Percentiles rank a stretch among this genome's conserved stretches.
Evolutionary conservation across 208 protist species (phyloP).

Genomic region (Acanthamoeba lenticulata): DNA sequence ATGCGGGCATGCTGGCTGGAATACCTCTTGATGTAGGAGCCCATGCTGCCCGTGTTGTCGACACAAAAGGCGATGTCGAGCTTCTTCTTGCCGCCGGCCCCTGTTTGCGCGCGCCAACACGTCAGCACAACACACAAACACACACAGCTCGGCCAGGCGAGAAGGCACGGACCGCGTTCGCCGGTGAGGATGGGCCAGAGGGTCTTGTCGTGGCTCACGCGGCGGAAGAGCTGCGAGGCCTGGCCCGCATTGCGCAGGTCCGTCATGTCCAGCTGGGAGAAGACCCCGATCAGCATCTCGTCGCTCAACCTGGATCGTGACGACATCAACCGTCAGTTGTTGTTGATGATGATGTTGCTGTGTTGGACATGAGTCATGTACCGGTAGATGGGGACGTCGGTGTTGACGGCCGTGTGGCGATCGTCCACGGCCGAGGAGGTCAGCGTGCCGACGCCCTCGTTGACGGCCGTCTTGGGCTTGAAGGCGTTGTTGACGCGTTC

Average conservation of each 20-base stretch:
- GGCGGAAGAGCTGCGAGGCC: conserved; percentile 21
- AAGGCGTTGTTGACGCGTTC: conserved; percentile 48
- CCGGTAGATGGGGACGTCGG: not conserved
- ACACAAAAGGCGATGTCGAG: conserved; percentile 47
- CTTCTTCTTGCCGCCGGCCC: conserved; percentile 52
- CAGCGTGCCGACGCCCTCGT: not conserved
- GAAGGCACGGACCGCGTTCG: not conserved
- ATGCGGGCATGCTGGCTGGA: not conserved
- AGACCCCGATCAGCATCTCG: conserved; percentile 42
- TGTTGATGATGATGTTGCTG: too few relatives aligned
- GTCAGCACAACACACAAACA: too few relatives aligned
- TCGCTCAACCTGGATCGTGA: conserved; percentile 41
- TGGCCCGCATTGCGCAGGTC: conserved; percentile 21
- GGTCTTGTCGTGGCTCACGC: conserved; percentile 44
- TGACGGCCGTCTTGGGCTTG: conserved; percentile 24
- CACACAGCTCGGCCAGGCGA: too few relatives aligned
- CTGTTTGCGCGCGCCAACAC: not conserved
- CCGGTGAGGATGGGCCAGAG: conserved; percentile 51
- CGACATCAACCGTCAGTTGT: too few relatives aligned
- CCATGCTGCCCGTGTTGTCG: conserved; percentile 54
- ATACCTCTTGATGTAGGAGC: conserved; percentile 26
- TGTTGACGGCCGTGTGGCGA: not conserved
- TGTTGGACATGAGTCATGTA: not conserved
- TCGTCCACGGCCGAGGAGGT: not conserved
- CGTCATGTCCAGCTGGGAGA: conserved; percentile 52